Conservation (phyloP, 2,329 filamentous ascomycete species). For the Pseudogymnoascus sp. region DNA sequence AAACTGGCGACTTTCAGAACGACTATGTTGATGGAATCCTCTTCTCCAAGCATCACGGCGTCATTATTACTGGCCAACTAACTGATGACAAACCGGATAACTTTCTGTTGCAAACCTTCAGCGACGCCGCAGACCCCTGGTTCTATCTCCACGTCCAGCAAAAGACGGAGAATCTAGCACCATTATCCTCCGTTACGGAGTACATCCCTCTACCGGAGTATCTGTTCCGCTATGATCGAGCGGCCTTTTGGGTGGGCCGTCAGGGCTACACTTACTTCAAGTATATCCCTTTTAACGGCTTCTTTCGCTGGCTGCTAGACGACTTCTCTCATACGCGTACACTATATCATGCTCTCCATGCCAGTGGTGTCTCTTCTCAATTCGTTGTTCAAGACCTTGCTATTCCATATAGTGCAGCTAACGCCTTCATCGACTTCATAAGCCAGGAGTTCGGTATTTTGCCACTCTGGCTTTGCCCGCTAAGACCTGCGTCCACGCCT, state of each 20-base stretch:
- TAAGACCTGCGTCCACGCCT: slow-evolving; percentile 37
- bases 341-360: slow-evolving; percentile 53
- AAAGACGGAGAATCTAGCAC: slow-evolving; percentile 17
- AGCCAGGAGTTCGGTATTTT: slow-evolving; percentile 36
- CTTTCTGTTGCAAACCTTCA: slow-evolving; percentile 22
- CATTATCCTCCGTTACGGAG: slow-evolving; percentile 23
- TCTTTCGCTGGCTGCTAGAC: slow-evolving; percentile 51
- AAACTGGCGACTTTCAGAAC: neutral
- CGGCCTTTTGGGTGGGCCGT: slow-evolving; percentile 38
- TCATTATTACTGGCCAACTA: slow-evolving; percentile 45
- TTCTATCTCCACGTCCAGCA: slow-evolving; percentile 49
- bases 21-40: slow-evolving; percentile 57
- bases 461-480: slow-evolving; percentile 49
- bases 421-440: slow-evolving; percentile 41
- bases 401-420: slow-evolving; percentile 40
- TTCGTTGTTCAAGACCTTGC: slow-evolving; percentile 54
- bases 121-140: slow-evolving; percentile 42
- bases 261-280: slow-evolving; percentile 53
- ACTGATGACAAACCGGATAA: slow-evolving; percentile 28
- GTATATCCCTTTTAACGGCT: slow-evolving; percentile 46
- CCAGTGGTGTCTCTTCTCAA: slow-evolving; percentile 40
- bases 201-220: slow-evolving; percentile 39
- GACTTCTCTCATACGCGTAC: slow-evolving; percentile 51
- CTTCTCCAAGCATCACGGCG: slow-evolving; percentile 35
- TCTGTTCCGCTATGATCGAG: slow-evolving; percentile 46